Evolutionary conservation across 257 asterid genomes (phyloP), one percentile per base, ranked within the genome.

Genomic region (Solanum boliviense): DNA sequence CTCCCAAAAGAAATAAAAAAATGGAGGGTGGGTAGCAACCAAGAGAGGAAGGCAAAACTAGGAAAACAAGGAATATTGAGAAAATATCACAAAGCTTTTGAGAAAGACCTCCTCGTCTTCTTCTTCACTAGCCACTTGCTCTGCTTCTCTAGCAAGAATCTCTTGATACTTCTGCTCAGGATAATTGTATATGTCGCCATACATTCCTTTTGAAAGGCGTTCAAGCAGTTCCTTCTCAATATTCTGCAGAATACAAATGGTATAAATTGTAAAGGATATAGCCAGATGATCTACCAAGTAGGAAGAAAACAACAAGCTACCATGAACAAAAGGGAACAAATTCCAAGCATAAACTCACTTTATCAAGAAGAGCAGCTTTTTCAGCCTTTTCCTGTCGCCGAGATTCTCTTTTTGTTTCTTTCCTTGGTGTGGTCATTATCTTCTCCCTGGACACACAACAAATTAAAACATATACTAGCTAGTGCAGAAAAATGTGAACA

Each of bases 341-440:
- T 13, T 39, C 87, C 13, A 56, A n/a, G 32, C 31, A 25, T 41
- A 34, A 58, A 85, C 87, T 39, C 88, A 96, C 99, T 90, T 92
- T 94, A 86, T 94, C 98, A 75, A 97, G 84, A 32, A 88, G 88
- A 86, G 99, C 99, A 41, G 98, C 99, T 86, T 89, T 93, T 94
- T 92, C 95, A 67, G 99, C 98, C 93, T 97, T 97, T 86, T 96
- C 97, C 92, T 93, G 98, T 91, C 98, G 93, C 81, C 99, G 93
- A 56, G 95, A 91, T 89, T 97, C 99, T 90, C 98, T 92, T 88
- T 94, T 97, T 92, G 88, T 94, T 89, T 91, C 92, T 86, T 92
- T 96, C 82, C 98, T 93, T 2, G 99, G 99, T 48, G 91, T 92
- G 25, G 98, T 95, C 98, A 94, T 94, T 82, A 96, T 90, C 92